Percentiles rank a stretch among this genome's conserved stretches.
These are phyloP conservation scores for Trifolium fragiferum DNA, from an alignment of 306 rosid species.

Conservation along the genomic window DNA sequence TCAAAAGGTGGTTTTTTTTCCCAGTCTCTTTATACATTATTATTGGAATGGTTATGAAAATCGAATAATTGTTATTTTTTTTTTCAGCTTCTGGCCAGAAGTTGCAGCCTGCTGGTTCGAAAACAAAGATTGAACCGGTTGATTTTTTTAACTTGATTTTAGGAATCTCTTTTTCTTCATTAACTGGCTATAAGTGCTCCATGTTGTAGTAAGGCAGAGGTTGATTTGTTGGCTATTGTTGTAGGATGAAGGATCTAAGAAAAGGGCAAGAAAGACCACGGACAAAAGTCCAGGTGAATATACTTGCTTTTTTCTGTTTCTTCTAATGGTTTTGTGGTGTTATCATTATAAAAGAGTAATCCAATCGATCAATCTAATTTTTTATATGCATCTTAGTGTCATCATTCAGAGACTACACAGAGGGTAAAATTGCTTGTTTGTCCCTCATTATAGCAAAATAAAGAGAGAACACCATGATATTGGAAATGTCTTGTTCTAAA, in stretches of 20 bases:
- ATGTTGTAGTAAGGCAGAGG: slow-evolving; percentile 30
- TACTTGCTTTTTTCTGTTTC: slow-evolving; percentile 24
- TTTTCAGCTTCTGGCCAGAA: slow-evolving; percentile 70
- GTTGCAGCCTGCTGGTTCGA: slow-evolving; percentile 57
- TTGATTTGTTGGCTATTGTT: slow-evolving; percentile 44
- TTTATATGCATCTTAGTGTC: background rate
- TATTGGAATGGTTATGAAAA: slow-evolving; percentile 33
- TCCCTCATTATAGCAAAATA: slow-evolving; percentile 17
- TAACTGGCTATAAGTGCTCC: slow-evolving; percentile 24
- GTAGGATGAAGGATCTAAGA: slow-evolving; percentile 64
- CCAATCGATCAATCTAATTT: slow-evolving; percentile 11
- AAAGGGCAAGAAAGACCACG: slow-evolving; percentile 48
- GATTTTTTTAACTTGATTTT: slow-evolving; percentile 1
- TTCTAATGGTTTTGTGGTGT: slow-evolving; percentile 10
- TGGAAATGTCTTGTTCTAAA: slow-evolving; percentile 17
- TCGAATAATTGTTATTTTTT: slow-evolving; percentile 24
- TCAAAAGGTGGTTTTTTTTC: slow-evolving; percentile 58
- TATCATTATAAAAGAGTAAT: slow-evolving; percentile 15
- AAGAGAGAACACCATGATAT: slow-evolving; percentile 10
- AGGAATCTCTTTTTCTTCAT: slow-evolving; percentile 26
- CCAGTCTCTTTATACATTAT: slow-evolving; percentile 37
- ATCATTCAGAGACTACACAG: slow-evolving; percentile 30
- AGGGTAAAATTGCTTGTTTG: background rate
- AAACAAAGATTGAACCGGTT: slow-evolving; percentile 69
- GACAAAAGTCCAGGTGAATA: slow-evolving; percentile 51